Evolutionary conservation across 164 flowering plant genomes (phyloP).

Genomic region (Euptelea pleiosperma): DNA sequence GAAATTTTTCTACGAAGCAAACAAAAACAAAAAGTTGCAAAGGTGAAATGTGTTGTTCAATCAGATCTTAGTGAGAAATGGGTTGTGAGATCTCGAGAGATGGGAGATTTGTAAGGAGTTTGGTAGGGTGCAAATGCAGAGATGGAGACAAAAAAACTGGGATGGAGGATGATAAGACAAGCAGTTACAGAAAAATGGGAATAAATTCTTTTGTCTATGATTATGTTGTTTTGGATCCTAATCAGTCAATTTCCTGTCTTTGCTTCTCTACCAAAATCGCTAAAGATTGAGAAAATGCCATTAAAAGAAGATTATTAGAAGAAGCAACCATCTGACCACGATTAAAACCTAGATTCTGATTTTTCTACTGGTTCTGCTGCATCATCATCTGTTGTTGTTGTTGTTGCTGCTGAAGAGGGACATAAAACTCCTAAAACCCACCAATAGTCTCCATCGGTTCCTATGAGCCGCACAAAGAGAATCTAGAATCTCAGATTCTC

Average conservation of each 20-base stretch:
- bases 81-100: no score
- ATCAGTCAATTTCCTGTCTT: slow-evolving; percentile 41
- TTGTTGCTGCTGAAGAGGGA: slow-evolving; percentile 13
- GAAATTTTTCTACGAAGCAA: no score
- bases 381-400: slow-evolving; percentile 2
- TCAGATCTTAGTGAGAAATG: no score
- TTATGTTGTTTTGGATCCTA: no score
- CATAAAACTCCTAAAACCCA: slow-evolving; percentile 16
- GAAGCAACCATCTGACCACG: slow-evolving; percentile 9
- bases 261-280: slow-evolving; percentile 34
- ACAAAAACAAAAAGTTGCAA: no score
- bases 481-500: slow-evolving; percentile 26
- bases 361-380: neutral
- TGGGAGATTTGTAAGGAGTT: no score
- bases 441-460: slow-evolving; percentile 16
- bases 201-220: no score
- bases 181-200: no score
- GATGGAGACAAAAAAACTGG: no score
- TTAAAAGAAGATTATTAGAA: slow-evolving; percentile 10
- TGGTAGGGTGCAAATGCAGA: no score
- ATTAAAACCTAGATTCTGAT: slow-evolving; percentile 9
- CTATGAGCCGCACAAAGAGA: slow-evolving; percentile 16
- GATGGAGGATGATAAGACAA: no score
- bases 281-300: slow-evolving; percentile 25
- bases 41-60: no score